These are phyloP conservation scores for Cyclotella kingstonii DNA, from an alignment of 108 stramenopile genomes.

Conservation along the genomic window DNA sequence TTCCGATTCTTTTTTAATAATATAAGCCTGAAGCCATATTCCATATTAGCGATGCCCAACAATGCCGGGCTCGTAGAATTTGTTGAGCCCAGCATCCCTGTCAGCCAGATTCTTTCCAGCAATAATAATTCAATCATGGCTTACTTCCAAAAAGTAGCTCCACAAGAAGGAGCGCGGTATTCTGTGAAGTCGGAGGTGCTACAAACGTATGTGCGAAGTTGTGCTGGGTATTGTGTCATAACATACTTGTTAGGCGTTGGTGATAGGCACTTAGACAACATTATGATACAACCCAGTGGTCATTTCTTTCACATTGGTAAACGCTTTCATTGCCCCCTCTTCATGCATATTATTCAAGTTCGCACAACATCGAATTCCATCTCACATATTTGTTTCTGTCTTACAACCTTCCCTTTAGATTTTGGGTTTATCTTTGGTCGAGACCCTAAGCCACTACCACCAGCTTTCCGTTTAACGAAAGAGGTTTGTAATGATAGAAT, in stretches of 20 bases:
- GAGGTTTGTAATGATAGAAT: conserved; percentile 52
- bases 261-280: conserved; percentile 85
- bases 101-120: conserved; percentile 88
- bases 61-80: conserved; percentile 95
- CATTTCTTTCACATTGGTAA: conserved; percentile 87
- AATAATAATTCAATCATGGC: conserved; percentile 78
- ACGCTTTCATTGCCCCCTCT: background rate
- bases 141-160: conserved; percentile 68
- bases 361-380: too few relatives aligned
- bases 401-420: conserved; percentile 8
- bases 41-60: conserved; percentile 87
- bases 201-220: conserved; percentile 74
- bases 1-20: background rate
- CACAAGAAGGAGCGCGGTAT: conserved; percentile 61
- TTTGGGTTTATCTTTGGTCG: conserved; percentile 90
- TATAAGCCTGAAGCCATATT: conserved; percentile 39
- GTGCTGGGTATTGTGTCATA: conserved; percentile 90
- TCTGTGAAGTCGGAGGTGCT: conserved; percentile 51
- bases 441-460: conserved; percentile 95
- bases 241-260: conserved; percentile 88
- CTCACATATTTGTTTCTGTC: background rate
- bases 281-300: conserved; percentile 75
- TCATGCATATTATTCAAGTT: too few relatives aligned
- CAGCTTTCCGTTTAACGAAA: conserved; percentile 89
- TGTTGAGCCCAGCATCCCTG: conserved; percentile 86